Evolutionary conservation across 805 yeast genomes (phyloP).

Genomic region (Kuraishia capsulata): DNA sequence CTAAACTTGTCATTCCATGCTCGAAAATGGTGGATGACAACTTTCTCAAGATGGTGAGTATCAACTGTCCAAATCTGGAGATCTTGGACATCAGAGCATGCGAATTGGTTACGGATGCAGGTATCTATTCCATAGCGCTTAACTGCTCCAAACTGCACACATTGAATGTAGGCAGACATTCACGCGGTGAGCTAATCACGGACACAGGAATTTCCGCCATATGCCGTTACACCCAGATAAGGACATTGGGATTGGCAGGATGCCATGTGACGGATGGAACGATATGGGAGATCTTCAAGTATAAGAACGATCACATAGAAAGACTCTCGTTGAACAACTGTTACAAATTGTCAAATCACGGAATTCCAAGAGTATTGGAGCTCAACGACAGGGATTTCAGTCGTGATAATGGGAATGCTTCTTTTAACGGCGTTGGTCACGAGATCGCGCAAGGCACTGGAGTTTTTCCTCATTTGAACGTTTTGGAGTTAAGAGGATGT

Average conservation of each 20-base stretch:
- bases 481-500: conserved; percentile 68
- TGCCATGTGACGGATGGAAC: conserved; percentile 70
- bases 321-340: conserved; percentile 76
- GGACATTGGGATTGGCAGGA: conserved; percentile 85
- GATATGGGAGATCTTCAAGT: conserved; percentile 69
- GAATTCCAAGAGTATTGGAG: conserved; percentile 35
- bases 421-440: conserved; percentile 32
- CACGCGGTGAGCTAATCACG: conserved; percentile 56
- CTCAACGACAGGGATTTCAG: conserved; percentile 5
- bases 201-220: conserved; percentile 58
- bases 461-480: conserved; percentile 47
- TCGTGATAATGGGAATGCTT: not conserved
- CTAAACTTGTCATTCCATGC: conserved; percentile 61
- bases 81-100: conserved; percentile 79
- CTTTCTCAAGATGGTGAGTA: conserved; percentile 42
- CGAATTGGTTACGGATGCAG: conserved; percentile 65
- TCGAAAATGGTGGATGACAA: conserved; percentile 52
- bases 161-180: conserved; percentile 77
- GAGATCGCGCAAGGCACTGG: too few species aligned
- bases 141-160: conserved; percentile 46
- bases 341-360: conserved; percentile 44
- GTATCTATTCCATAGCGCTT: conserved; percentile 58
- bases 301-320: conserved; percentile 35
- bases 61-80: conserved; percentile 47
- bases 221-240: conserved; percentile 44